Percentiles rank a stretch among this genome's conserved stretches.
These are phyloP conservation scores for Annona squamosa DNA, from an alignment of 164 flowering plant genomes.

Conservation along the genomic window DNA sequence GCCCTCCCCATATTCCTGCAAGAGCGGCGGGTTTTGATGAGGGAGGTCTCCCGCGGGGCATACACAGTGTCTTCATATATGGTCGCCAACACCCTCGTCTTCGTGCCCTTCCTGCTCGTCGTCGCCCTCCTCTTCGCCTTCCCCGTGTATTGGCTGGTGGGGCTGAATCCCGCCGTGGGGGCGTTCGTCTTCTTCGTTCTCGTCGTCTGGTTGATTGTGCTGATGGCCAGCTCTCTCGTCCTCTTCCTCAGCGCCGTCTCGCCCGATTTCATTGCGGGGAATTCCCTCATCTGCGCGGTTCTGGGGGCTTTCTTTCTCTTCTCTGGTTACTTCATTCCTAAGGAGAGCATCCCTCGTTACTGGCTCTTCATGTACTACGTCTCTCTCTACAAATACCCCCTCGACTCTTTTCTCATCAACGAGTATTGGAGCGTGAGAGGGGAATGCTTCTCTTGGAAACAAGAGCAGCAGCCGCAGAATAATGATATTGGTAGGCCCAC, in stretches of 20 bases:
- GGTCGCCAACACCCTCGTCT: constrained; percentile 76
- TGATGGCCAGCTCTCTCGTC: constrained; percentile 88
- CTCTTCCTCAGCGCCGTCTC: constrained; percentile 82
- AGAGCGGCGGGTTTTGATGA: constrained; percentile 76
- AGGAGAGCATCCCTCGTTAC: constrained; percentile 74
- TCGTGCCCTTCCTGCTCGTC: constrained; percentile 66
- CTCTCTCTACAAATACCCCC: constrained; percentile 76
- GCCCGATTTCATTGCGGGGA: constrained; percentile 81
- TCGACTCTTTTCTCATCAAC: constrained; percentile 62
- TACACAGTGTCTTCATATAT: constrained; percentile 83
- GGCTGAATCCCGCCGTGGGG: constrained; percentile 62
- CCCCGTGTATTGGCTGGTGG: constrained; percentile 87
- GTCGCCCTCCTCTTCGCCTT: constrained; percentile 64
- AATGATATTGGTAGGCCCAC: background rate
- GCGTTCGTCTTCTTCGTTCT: constrained; percentile 68
- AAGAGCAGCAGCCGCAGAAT: constrained; percentile 3
- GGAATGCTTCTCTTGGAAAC: constrained; percentile 51
- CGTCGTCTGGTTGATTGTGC: constrained; percentile 76
- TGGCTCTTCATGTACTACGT: constrained; percentile 95
- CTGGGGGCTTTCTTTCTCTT: constrained; percentile 89
- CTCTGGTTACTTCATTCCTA: constrained; percentile 95
- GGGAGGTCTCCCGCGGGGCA: constrained; percentile 78
- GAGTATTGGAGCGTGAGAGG: constrained; percentile 67
- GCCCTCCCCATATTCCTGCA: constrained; percentile 91
- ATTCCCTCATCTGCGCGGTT: constrained; percentile 76